Evolutionary conservation across 2,329 filamentous ascomycete species (phyloP), one percentile per base, ranked within the genome.

Genomic region (Clarireedia homoeocarpa): DNA sequence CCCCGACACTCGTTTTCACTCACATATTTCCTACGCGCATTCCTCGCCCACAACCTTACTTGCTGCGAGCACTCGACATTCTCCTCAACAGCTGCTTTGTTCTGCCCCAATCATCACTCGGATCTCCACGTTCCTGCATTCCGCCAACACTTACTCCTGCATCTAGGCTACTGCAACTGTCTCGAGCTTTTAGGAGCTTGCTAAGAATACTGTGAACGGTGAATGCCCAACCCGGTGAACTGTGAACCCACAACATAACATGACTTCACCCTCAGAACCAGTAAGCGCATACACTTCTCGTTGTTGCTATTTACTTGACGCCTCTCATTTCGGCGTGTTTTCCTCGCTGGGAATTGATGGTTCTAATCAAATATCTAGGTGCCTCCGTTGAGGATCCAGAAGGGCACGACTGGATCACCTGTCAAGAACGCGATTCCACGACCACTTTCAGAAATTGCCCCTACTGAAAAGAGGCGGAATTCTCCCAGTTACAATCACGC

Each of bases 391-490:
- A 86, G 87, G 74, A 89, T 92, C 67, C 85, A 85, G 73, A 91
- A 90, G 75, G 80, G 73, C 51, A 75, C 72, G 59, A 71, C 78
- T 53, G 53, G 46, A 26, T 84, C 85, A 58, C 82, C 86, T 46
- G 72, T 75, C 67, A 91, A 85, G 71, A 80, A 82, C 76, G 69
- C 75, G 55, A 78, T 80, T 55, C 81, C 85, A 68, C 84, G 88
- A 66, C 88, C 94, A 57, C 80, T 99, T 62, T 88, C 90, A 60
- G 94, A 99, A 75, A 84, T 99, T 68, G 89, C 88, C 65, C 88
- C 88, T 52, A 88, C 88, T 60, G 89, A 91, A 73, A 86, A 84
- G 72, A 83, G 92, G 70, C 82, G 91, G 66, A 97, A 97, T 75
- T 96, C 91, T 51, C 91, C 91, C 53, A 95, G 88, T 76, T 95